phyloP scores from a whole-genome alignment of 176 grass and related monocot species.

The Paspalum notatum region DNA sequence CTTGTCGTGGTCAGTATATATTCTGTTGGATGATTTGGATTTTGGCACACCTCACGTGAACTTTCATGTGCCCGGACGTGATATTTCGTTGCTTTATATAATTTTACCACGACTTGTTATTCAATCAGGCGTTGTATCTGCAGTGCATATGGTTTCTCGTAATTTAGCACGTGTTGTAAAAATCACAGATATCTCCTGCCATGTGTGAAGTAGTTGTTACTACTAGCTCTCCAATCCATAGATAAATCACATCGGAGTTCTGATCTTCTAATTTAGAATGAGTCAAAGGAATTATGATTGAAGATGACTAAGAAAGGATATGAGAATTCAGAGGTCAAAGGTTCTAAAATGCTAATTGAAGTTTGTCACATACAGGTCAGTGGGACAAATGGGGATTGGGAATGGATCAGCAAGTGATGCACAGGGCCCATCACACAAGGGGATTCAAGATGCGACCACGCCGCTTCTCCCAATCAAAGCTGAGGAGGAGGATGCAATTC shows the following conservation, averaged over 20 bases:
- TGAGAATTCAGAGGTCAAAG: neutral
- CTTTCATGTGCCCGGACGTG: too few species aligned
- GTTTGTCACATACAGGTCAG: conserved; percentile 16
- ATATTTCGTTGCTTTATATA: too few species aligned
- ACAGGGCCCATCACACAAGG: neutral
- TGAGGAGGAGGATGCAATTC: conserved; percentile 41
- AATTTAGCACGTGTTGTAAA: neutral
- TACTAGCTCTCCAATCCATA: neutral
- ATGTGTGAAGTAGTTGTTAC: neutral
- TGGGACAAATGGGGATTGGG: conserved; percentile 42
- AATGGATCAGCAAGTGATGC: conserved; percentile 27
- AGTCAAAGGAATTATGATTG: neutral
- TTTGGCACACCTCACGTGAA: neutral
- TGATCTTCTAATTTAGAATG: neutral
- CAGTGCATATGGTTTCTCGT: neutral
- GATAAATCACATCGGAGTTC: neutral
- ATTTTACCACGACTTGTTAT: too few species aligned
- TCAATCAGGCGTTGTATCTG: too few species aligned
- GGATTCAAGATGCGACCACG: conserved; percentile 39
- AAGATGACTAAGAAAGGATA: neutral
- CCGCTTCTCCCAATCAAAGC: conserved; percentile 52
- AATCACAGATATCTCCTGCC: neutral
- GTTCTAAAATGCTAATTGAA: neutral
- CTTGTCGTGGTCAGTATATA: too few species aligned
- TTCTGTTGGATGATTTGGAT: neutral